These are phyloP conservation scores for Aspergillus novoparasiticus DNA, from an alignment of 2,329 filamentous ascomycete genomes.

Conservation along the genomic window DNA sequence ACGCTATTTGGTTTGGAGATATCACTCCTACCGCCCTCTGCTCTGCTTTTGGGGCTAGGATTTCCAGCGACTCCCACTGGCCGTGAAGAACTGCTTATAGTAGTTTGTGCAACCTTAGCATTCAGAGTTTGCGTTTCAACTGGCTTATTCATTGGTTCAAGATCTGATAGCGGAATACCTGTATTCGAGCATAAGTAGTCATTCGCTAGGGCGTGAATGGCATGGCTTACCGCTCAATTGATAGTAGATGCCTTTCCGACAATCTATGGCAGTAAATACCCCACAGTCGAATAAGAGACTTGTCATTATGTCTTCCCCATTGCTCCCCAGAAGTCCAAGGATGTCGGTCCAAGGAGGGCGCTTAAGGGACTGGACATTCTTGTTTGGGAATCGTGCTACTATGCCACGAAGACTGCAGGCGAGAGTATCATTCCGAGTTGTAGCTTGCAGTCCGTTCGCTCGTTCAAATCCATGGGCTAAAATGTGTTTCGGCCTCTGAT, in stretches of 20 bases:
- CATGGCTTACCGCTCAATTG: conserved; percentile 71
- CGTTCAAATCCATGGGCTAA: conserved; percentile 81
- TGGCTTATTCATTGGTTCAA: conserved; percentile 29
- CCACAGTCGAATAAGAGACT: conserved; percentile 76
- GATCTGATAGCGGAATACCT: conserved; percentile 36
- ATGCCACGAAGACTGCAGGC: conserved; percentile 66
- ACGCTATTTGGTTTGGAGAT: conserved; percentile 58
- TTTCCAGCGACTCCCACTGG: background rate
- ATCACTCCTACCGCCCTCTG: background rate
- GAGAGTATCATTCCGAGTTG: conserved; percentile 30
- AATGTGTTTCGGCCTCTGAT: conserved; percentile 67
- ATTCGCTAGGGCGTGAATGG: background rate
- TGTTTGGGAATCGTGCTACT: conserved; percentile 66
- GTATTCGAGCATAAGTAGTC: background rate
- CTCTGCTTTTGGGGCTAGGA: background rate
- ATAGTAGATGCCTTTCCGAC: conserved; percentile 66
- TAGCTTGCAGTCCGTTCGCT: conserved; percentile 31
- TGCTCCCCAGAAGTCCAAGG: conserved; percentile 71
- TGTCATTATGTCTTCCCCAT: conserved; percentile 76
- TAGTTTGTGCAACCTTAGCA: background rate
- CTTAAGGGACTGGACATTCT: conserved; percentile 70
- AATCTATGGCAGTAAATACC: conserved; percentile 67
- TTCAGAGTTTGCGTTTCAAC: background rate
- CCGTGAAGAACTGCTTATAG: background rate
- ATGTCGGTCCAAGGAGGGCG: conserved; percentile 73